Evolutionary conservation across 495 filamentous ascomycete species (phyloP), one percentile per base, ranked within the genome.

Genomic region (Penicillium salamii): DNA sequence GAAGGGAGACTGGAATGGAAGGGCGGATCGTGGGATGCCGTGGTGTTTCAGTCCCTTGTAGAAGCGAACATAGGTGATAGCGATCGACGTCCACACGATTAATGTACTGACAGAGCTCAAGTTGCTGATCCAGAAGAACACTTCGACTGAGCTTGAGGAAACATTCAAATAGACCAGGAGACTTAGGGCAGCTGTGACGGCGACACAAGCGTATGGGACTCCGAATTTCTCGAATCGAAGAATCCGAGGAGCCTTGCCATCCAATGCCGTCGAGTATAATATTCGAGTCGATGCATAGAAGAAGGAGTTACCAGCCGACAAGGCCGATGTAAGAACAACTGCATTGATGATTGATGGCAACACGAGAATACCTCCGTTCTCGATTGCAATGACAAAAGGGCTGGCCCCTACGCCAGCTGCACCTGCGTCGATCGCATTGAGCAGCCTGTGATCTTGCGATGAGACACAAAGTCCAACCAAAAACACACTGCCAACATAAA

Each of bases 311-410:
- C 80, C 87, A 1, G 81, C 75, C 5, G 82, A 86, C 32, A 78
- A 70, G 0, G 82, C 84, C 0, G 82, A 83, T 24, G 75, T 85
- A 28, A 88, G 62, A 29, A 89, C 77, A 11, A 85, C 78, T 13
- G 81, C 86, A 67, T 91, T 92, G 69, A 92, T 85, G 44, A 90
- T 83, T 36, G 79, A 78, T 5, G 82, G 84, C 5, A 91, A 72
- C 8, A 76, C 77, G n/a, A 63, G 68, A 46, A 92, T 83, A 2
- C 80, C 72, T 0, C 84, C 82, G 17, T 78, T 69, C 70, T 33
- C 70, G 13, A 79, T 79, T 0, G 76, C 78, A 21, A 81, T 65
- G 8, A 59, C 56, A 15, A 55, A 59, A 3, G 56, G 56, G 39
- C 52, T 69, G 9, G 64, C 65, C 12, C 63, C 67, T 5, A 62